These are phyloP conservation scores for Drosera spatulata DNA, from an alignment of 179 eudicot genomes.

Conservation along the genomic window DNA sequence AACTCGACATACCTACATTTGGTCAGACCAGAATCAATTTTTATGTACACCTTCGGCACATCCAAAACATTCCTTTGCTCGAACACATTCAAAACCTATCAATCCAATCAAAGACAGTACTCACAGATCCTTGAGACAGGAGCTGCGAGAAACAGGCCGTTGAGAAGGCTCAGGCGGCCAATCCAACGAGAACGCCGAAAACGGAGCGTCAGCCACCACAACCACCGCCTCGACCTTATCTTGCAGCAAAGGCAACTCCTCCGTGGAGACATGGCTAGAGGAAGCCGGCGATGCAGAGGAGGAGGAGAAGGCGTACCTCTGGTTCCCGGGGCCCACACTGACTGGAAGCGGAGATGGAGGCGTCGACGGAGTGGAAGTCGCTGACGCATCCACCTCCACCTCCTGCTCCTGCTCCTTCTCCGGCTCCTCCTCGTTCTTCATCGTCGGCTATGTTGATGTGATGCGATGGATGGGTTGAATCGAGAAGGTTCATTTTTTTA, in stretches of 20 bases:
- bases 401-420: background rate
- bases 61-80: too few species aligned
- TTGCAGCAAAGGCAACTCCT: constrained; percentile 7
- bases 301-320: constrained; percentile 10
- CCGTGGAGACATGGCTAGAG: constrained; percentile 8
- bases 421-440: background rate
- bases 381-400: constrained; percentile 4
- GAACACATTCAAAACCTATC: too few species aligned
- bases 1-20: too few species aligned
- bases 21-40: too few species aligned
- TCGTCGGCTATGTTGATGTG: background rate
- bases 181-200: constrained; percentile 12
- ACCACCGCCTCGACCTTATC: background rate
- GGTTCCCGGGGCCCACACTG: constrained; percentile 17
- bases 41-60: too few species aligned
- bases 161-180: constrained; percentile 3
- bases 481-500: too few species aligned
- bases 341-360: constrained; percentile 19
- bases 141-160: background rate
- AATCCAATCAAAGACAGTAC: background rate
- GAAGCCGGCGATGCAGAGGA: constrained; percentile 15
- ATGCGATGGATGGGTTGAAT: too few species aligned
- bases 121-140: constrained; percentile 12
- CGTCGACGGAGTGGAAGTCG: constrained; percentile 13
- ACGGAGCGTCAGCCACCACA: background rate